These are phyloP conservation scores for Trypanosoma boissoni DNA, from an alignment of 208 protist species.

Conservation along the genomic window DNA sequence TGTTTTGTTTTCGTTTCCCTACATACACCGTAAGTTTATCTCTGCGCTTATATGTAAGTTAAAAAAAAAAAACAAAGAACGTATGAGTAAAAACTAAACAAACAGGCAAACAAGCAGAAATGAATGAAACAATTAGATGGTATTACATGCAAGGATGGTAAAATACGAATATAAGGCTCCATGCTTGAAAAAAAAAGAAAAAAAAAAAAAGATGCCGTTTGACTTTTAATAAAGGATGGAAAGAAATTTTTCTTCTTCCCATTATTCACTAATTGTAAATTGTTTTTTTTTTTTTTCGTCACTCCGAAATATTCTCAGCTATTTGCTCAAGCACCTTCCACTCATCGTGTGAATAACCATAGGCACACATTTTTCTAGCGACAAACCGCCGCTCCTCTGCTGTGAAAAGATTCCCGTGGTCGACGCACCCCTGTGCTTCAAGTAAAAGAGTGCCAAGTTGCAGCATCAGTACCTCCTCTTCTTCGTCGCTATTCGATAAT, in stretches of 20 bases:
- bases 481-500: no score
- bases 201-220: no score
- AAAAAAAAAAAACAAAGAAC: not conserved
- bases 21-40: not conserved
- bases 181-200: no score
- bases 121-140: no score
- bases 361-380: conserved; percentile 39
- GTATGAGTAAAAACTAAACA: conserved; percentile 1
- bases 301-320: conserved; percentile 4
- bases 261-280: no score
- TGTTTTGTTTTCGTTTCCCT: not conserved
- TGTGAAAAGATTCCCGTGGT: not conserved
- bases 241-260: no score
- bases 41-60: not conserved
- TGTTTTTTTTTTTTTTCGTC: not conserved
- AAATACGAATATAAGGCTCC: no score
- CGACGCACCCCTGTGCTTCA: conserved; percentile 5
- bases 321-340: conserved; percentile 47
- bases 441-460: conserved; percentile 32
- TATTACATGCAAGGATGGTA: no score
- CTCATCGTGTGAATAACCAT: conserved; percentile 52
- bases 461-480: conserved; percentile 25
- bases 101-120: no score
- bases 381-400: conserved; percentile 29
- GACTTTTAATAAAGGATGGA: no score